Base-by-base conservation (phyloP, 83 land plant species). In the Thuja plicata region DNA sequence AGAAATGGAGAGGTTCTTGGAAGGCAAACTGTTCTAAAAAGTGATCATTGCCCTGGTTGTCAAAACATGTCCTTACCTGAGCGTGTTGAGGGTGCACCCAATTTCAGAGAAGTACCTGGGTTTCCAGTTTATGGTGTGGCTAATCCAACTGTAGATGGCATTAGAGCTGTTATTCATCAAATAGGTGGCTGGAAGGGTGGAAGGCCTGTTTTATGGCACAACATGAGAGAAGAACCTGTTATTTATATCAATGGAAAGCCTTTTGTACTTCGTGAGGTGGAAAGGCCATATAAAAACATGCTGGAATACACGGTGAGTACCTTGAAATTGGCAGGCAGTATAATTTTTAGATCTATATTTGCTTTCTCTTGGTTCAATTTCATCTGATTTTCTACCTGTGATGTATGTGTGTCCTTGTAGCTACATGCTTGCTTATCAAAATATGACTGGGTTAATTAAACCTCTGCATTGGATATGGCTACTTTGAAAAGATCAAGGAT, bases 41-140 rank as follows among this genome's bases (percentile, higher is more conserved):
- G 99, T 93, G 99, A 98, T 87, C 99, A 98, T 87, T 98, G 95
- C 87, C 99, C 99, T 85, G 99, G 99, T 89, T 98, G 99, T 91
- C 99, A 98, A 90, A 95, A 92, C 73, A 80, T 73, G 70, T 88
- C 88, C 81, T 91, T 98, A 62, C 95, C 96, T 81, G 99, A 98
- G 89, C 92, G 95, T 88, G 94, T 98, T 87, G 99, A 98, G 30
- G 99, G 99, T 88, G 99, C 99, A 50, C 99, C 99, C 60, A 98
- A 98, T 89, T 98, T 97, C 89, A 92, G 99, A 88, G 95, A 95
- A 89, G 94, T 98, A 82, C 93, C 94, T 86, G 99, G 96, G 9
- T 97, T 98, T 91, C 99, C 99, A 83, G 99, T 98, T 74, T 98
- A 95, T 91, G 99, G 99, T 86, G 99, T 98, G 76, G 99, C 99